Base-by-base conservation (phyloP, 1,139 yeast species). In the Chernovozyma sophiae-reginae region DNA sequence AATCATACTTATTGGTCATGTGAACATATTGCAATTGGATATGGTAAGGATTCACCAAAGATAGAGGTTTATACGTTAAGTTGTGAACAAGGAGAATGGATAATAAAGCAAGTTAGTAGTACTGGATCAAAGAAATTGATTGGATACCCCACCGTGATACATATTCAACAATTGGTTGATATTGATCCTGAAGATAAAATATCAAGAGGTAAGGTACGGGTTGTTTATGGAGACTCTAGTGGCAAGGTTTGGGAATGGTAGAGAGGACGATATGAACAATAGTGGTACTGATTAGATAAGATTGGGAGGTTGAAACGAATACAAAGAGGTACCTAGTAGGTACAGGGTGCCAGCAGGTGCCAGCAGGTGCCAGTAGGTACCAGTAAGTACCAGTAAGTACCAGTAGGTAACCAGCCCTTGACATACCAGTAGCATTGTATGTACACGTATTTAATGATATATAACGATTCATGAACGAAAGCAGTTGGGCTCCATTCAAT, bases 1-100 rank as follows among this genome's bases (percentile, higher is more conserved):
- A 51, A 44, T 26, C 75, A 69, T 40, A 50, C 52, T 2, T 66
- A 60, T 44, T 70, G 75, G 75, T 51, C 63, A 15, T 56, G 58
- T 31, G 74, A 68, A 35, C 42, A 62, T 24, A 43, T 65, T 38
- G 68, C 52, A 1, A 41, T 62, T 32, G 54, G 63, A 7, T 43
- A 49, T 33, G 51, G 54, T 4, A 19, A 28, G 6, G 19, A 19
- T 10, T 10, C 19, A 10, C 19, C 31, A 6, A 7, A 5, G 22
- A 29, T 31, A 5, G 35, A 23, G 8, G 16, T 32, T 26, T 32
- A 13, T n/a, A 4, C 33, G 12, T n/a, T 23, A 16, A 24, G 25
- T 16, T 31, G 29, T 22, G 45, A 32, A 3, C 25, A 34, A 10
- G 51, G 51, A 20, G 6, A 7, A 6, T 20, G 13, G 13, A 6